phyloP scores from a whole-genome alignment of 768 basidiomycete genomes.

The Tephrocybe rancida region DNA sequence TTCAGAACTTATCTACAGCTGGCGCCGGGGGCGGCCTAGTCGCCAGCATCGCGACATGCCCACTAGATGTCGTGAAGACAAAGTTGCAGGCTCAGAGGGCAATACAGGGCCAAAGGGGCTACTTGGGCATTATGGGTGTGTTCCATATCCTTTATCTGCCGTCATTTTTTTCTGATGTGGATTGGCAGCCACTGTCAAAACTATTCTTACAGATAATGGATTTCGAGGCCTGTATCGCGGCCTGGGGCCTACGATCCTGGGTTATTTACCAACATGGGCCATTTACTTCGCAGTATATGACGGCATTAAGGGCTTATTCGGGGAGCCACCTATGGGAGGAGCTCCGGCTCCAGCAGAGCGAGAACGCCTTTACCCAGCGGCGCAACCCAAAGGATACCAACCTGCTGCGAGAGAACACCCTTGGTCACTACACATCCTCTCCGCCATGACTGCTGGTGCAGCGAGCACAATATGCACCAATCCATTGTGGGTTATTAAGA shows the following conservation, averaged over 20 bases:
- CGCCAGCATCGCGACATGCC: conserved; percentile 92
- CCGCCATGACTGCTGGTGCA: conserved; percentile 96
- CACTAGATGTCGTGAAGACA: conserved; percentile 97
- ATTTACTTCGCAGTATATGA: conserved; percentile 99
- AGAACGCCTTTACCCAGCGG: conserved; percentile 74
- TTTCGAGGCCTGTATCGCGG: conserved; percentile 93
- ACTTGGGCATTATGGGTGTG: conserved; percentile 77
- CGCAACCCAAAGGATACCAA: conserved; percentile 85
- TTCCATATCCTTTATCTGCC: conserved; percentile 17
- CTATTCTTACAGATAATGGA: conserved; percentile 63
- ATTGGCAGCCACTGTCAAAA: conserved; percentile 40
- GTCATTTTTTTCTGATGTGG: conserved; percentile 9
- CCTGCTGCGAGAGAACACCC: conserved; percentile 80
- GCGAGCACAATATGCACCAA: conserved; percentile 93
- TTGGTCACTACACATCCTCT: conserved; percentile 87
- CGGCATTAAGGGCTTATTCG: conserved; percentile 85
- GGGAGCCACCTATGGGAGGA: conserved; percentile 57
- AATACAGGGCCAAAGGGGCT: conserved; percentile 67
- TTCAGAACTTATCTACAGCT: conserved; percentile 46
- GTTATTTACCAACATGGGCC: conserved; percentile 98
- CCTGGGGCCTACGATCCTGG: conserved; percentile 94
- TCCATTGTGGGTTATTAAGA: conserved; percentile 99
- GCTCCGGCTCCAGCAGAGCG: conserved; percentile 13
- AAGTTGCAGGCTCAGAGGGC: conserved; percentile 92
- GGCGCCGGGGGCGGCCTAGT: conserved; percentile 96